phyloP scores from a whole-genome alignment of 805 yeast species.

The Ogataea corticis region DNA sequence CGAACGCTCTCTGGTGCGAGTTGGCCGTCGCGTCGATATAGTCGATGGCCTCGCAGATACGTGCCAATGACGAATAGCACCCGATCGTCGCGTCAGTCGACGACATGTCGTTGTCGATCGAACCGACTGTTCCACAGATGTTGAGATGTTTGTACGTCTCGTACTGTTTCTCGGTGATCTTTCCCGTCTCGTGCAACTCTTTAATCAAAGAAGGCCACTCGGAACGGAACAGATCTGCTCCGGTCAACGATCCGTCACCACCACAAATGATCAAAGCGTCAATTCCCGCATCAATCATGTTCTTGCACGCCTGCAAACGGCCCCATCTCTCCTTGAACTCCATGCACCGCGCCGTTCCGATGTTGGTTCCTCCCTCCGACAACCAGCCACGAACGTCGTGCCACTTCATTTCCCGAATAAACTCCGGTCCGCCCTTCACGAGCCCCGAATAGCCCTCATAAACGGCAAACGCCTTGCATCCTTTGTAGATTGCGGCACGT shows the following conservation, averaged over 20 bases:
- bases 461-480: slow-evolving; percentile 66
- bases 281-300: slow-evolving; percentile 68
- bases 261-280: slow-evolving; percentile 81
- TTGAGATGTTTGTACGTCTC: slow-evolving; percentile 55
- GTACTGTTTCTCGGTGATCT: slow-evolving; percentile 47
- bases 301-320: slow-evolving; percentile 60
- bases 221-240: slow-evolving; percentile 73
- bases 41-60: slow-evolving; percentile 75
- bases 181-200: slow-evolving; percentile 50
- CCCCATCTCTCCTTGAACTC: slow-evolving; percentile 70
- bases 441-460: slow-evolving; percentile 77
- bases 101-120: slow-evolving; percentile 87
- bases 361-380: slow-evolving; percentile 71
- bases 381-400: slow-evolving; percentile 72
- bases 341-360: slow-evolving; percentile 75
- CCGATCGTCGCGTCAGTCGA: slow-evolving; percentile 83
- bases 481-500: slow-evolving; percentile 62
- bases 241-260: slow-evolving; percentile 82
- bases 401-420: slow-evolving; percentile 67
- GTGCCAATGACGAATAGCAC: slow-evolving; percentile 72
- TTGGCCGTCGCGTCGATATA: slow-evolving; percentile 83
- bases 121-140: slow-evolving; percentile 76
- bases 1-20: slow-evolving; percentile 81
- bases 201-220: slow-evolving; percentile 75
- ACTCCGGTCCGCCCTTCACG: slow-evolving; percentile 59